These are phyloP conservation scores for Candida easanensis DNA, from an alignment of 805 yeast species.

Conservation along the genomic window DNA sequence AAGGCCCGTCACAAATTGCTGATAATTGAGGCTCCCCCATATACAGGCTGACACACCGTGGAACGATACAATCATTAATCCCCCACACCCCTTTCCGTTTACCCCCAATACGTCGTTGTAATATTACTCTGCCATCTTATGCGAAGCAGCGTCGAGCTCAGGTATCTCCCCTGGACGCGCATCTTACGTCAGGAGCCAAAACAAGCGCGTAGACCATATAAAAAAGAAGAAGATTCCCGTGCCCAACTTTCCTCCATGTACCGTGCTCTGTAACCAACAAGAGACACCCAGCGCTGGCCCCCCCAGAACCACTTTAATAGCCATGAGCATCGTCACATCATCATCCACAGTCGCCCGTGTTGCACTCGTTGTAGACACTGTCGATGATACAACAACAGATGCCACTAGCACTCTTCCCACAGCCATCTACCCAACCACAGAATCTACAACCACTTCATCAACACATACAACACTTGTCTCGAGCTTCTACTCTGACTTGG, in stretches of 20 bases:
- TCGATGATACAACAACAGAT: conserved; percentile 1
- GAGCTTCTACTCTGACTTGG: conserved; percentile 22
- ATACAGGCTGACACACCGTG: too few relatives aligned
- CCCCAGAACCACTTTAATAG: too few relatives aligned
- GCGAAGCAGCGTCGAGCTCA: too few relatives aligned
- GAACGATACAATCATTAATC: too few relatives aligned
- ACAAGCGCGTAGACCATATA: not conserved
- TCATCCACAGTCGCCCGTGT: conserved; percentile 7
- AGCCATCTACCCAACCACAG: not conserved
- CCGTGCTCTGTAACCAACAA: too few relatives aligned
- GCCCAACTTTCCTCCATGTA: too few relatives aligned
- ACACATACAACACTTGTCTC: conserved; percentile 9
- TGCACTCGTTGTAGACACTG: conserved; percentile 11
- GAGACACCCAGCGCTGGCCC: too few relatives aligned
- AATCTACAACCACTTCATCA: not conserved
- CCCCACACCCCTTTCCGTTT: too few relatives aligned
- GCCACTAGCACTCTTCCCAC: conserved; percentile 4
- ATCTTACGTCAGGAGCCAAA: not conserved
- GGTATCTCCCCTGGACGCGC: not conserved
- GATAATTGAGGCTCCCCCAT: too few relatives aligned
- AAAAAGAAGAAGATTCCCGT: not conserved
- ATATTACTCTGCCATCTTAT: too few relatives aligned
- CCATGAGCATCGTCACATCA: not conserved
- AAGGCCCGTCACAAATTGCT: too few relatives aligned
- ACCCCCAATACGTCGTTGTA: too few relatives aligned